Conservation (phyloP, 257 asterid species). For the Striga asiatica region DNA sequence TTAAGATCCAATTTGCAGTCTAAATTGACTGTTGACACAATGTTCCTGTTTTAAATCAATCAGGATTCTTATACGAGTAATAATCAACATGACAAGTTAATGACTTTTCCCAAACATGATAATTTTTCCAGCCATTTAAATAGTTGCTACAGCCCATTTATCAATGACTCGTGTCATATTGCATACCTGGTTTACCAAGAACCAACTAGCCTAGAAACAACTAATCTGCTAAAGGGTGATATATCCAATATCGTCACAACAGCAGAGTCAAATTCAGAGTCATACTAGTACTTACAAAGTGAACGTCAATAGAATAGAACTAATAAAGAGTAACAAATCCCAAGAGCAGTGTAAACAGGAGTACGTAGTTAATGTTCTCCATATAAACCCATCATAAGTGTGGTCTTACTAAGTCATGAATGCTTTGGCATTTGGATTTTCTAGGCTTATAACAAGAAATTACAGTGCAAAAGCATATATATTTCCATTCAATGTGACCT, state of each 20-base stretch:
- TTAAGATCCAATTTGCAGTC: conserved; percentile 86
- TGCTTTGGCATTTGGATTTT: no score
- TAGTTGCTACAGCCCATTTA: neutral
- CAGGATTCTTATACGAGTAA: neutral
- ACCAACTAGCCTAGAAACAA: neutral
- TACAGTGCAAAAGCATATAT: no score
- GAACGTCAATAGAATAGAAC: no score
- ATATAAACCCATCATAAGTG: no score
- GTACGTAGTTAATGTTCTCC: no score
- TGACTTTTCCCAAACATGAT: neutral
- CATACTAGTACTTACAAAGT: neutral
- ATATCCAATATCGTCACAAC: no score
- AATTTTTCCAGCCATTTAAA: conserved; percentile 1
- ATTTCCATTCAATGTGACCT: no score
- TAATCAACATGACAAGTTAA: neutral
- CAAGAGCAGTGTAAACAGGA: no score
- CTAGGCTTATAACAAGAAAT: no score
- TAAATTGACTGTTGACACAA: conserved; percentile 83
- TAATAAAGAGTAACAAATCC: no score
- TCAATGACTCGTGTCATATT: neutral
- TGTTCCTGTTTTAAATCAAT: conserved; percentile 38
- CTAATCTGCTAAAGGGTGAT: no score
- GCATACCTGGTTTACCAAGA: neutral
- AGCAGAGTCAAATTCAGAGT: neutral
- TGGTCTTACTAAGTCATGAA: no score